Evolutionary conservation across 768 basidiomycete species (phyloP).

Genomic region (Lactarius trivialis): DNA sequence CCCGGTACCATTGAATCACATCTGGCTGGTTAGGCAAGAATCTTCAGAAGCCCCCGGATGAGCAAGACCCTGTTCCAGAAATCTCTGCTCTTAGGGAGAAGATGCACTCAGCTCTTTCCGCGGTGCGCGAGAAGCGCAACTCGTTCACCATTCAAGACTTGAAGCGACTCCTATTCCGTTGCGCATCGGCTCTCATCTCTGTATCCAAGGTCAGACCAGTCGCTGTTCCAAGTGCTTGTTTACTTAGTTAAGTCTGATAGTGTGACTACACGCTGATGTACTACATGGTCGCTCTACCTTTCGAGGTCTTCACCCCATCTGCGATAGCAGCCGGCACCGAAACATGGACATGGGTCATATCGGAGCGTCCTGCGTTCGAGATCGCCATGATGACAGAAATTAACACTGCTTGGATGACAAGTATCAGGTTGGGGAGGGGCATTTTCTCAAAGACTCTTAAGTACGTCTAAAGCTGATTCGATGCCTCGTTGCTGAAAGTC

Average conservation of each 20-base stretch:
- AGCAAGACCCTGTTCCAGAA: constrained; percentile 52
- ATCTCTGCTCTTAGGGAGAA: constrained; percentile 60
- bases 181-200: constrained; percentile 74
- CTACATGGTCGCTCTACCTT: constrained; percentile 81
- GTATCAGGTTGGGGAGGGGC: constrained; percentile 70
- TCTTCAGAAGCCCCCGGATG: constrained; percentile 56
- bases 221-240: background rate
- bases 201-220: constrained; percentile 44
- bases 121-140: constrained; percentile 66
- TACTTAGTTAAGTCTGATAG: constrained; percentile 33
- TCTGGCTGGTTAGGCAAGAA: constrained; percentile 39
- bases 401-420: constrained; percentile 78
- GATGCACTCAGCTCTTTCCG: constrained; percentile 57
- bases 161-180: constrained; percentile 79
- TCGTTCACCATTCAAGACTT: constrained; percentile 76
- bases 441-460: constrained; percentile 78
- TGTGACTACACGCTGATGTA: constrained; percentile 81
- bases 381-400: constrained; percentile 82
- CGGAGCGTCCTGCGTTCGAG: constrained; percentile 77
- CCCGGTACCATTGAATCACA: background rate
- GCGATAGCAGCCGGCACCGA: constrained; percentile 85
- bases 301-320: constrained; percentile 82
- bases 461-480: constrained; percentile 39
- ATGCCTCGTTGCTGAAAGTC: constrained; percentile 10
- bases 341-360: constrained; percentile 94